Evolutionary conservation across 441 rosid genomes (phyloP).

Genomic region (Populus hybrid): DNA sequence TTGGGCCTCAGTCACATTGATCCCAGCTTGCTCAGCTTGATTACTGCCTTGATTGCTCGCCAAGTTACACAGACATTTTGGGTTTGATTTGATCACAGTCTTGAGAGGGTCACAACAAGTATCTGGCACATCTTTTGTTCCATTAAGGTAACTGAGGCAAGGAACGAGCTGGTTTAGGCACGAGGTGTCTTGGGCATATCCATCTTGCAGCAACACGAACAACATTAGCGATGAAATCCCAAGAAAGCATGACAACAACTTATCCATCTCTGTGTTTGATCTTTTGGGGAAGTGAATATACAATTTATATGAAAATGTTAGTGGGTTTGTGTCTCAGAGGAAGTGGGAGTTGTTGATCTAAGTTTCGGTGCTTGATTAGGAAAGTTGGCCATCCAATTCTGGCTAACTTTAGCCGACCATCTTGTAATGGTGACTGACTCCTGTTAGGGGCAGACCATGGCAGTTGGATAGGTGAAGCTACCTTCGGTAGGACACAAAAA

Average conservation of each 20-base stretch:
- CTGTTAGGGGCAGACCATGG: slow-evolving; percentile 18
- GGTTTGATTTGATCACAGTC: slow-evolving; percentile 48
- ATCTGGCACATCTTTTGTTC: slow-evolving; percentile 50
- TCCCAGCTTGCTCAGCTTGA: slow-evolving; percentile 60
- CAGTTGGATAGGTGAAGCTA: slow-evolving; percentile 42
- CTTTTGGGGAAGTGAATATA: neutral
- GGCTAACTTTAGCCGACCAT: slow-evolving; percentile 12
- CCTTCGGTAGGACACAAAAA: no score
- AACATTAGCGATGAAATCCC: slow-evolving; percentile 4
- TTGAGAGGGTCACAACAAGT: slow-evolving; percentile 70
- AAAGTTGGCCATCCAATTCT: slow-evolving; percentile 36
- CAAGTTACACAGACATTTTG: slow-evolving; percentile 61
- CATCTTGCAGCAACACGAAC: neutral
- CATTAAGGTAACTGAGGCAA: slow-evolving; percentile 59
- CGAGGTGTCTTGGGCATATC: slow-evolving; percentile 21
- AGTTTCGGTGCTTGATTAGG: neutral
- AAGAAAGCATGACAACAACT: neutral
- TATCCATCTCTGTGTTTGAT: slow-evolving; percentile 4
- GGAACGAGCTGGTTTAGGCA: slow-evolving; percentile 63
- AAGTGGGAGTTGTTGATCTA: neutral
- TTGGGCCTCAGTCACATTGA: slow-evolving; percentile 59
- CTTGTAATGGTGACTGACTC: neutral
- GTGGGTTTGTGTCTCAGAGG: neutral
- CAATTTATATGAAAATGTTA: neutral
- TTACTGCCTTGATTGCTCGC: slow-evolving; percentile 55